Evolutionary conservation across 352 stramenopile genomes (phyloP).

Genomic region (Phytophthora cactorum): DNA sequence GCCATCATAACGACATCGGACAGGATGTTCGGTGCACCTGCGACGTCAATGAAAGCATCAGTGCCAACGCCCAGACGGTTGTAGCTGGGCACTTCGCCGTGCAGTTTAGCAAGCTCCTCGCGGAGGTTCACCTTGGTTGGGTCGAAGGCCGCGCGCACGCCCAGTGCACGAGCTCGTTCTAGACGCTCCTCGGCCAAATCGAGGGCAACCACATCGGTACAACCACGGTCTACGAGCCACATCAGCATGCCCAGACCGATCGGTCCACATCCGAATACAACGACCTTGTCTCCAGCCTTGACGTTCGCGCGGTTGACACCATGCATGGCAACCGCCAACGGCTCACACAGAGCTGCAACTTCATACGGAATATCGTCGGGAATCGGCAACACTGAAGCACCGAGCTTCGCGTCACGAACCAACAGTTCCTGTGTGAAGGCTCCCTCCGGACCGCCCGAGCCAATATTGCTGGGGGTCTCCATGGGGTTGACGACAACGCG

Average conservation of each 20-base stretch:
- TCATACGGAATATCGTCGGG: constrained; percentile 30
- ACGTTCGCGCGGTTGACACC: constrained; percentile 32
- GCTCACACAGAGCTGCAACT: constrained; percentile 29
- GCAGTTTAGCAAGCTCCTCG: constrained; percentile 25
- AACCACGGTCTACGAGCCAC: constrained; percentile 31
- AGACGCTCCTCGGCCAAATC: constrained; percentile 31
- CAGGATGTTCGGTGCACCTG: constrained; percentile 28
- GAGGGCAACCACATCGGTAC: constrained; percentile 29
- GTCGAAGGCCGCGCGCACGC: constrained; percentile 27
- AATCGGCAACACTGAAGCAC: constrained; percentile 31
- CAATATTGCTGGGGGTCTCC: constrained; percentile 35
- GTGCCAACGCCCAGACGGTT: constrained; percentile 31
- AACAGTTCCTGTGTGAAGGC: constrained; percentile 33
- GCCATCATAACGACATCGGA: constrained; percentile 27
- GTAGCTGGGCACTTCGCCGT: constrained; percentile 34
- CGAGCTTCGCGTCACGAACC: constrained; percentile 32
- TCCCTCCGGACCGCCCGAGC: constrained; percentile 25
- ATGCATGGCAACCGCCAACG: constrained; percentile 32
- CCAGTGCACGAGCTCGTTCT: constrained; percentile 25
- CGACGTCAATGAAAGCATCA: constrained; percentile 32
- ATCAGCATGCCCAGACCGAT: constrained; percentile 35
- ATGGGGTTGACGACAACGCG: constrained; percentile 36
- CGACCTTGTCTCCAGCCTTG: constrained; percentile 33
- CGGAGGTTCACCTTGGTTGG: constrained; percentile 31
- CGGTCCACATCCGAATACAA: constrained; percentile 31